Conservation (phyloP, 2,329 filamentous ascomycete species). For the Neofusicoccum parvum region DNA sequence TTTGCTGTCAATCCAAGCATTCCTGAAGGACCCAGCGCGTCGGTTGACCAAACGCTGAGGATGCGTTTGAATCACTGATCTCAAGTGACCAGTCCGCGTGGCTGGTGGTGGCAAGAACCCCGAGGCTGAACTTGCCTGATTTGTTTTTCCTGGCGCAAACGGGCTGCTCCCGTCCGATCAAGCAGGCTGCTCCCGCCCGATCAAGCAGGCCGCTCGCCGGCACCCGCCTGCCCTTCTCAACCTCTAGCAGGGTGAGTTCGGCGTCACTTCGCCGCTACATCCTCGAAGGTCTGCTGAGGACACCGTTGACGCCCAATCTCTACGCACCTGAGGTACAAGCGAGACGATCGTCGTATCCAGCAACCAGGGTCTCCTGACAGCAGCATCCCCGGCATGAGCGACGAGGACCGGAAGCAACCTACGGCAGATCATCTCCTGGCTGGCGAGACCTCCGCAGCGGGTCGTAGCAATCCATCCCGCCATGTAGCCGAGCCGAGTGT, state of each 20-base stretch:
- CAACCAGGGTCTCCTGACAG: not conserved
- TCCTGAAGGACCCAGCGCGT: not conserved
- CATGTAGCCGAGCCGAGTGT: constrained; percentile 6
- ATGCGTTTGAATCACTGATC: not conserved
- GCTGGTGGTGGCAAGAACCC: not conserved
- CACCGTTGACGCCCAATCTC: not conserved
- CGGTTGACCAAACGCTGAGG: no score
- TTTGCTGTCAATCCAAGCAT: not conserved
- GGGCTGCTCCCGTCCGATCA: not conserved
- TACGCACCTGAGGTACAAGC: not conserved
- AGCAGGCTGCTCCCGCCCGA: not conserved
- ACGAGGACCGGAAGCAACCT: not conserved
- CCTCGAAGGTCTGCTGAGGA: not conserved
- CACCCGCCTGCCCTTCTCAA: not conserved
- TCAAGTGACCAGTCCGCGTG: no score
- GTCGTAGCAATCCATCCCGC: not conserved
- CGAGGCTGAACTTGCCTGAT: not conserved
- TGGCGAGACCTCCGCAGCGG: not conserved
- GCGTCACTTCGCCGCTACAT: not conserved
- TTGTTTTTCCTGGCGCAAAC: not conserved
- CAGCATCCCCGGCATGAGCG: constrained; percentile 10
- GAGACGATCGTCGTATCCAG: not conserved
- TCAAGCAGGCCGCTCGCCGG: not conserved
- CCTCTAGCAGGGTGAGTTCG: not conserved
- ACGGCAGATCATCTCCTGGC: not conserved